Evolutionary conservation across 371 early-diverging fungal genomes (phyloP).

Genomic region (Fennellomyces sp.): DNA sequence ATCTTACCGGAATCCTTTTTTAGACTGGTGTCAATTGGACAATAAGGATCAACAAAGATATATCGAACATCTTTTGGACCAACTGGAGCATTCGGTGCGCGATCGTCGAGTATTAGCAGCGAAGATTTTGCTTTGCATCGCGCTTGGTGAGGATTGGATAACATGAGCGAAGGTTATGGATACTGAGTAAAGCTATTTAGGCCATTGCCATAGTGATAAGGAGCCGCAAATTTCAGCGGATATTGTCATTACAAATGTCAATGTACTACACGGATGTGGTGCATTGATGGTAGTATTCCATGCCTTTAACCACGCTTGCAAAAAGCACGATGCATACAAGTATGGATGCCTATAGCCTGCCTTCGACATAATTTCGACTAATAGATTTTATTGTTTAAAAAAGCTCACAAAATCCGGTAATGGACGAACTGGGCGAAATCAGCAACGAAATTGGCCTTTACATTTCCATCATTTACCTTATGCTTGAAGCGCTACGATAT

Average conservation of each 20-base stretch:
- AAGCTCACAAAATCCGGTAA: constrained; percentile 7
- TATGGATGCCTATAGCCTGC: constrained; percentile 2
- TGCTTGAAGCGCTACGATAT: constrained; percentile 49
- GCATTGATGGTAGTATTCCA: constrained; percentile 53
- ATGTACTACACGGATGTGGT: constrained; percentile 43
- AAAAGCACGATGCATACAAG: constrained; percentile 29
- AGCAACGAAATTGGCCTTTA: constrained; percentile 64
- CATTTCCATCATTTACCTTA: constrained; percentile 61
- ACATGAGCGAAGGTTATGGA: neutral
- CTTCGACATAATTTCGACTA: neutral
- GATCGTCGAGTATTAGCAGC: constrained; percentile 48
- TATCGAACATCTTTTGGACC: constrained; percentile 52
- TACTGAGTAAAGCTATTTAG: neutral
- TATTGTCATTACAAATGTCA: constrained; percentile 54
- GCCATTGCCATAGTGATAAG: constrained; percentile 16
- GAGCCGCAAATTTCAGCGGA: constrained; percentile 27
- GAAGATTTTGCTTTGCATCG: constrained; percentile 58
- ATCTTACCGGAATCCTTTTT: too few relatives aligned
- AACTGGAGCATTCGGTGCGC: constrained; percentile 53
- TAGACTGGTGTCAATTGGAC: neutral
- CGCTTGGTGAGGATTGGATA: constrained; percentile 58
- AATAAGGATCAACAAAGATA: constrained; percentile 33
- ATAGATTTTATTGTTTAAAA: neutral
- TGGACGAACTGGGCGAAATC: constrained; percentile 29
- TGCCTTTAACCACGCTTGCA: constrained; percentile 47